Evolutionary conservation across 768 basidiomycete genomes (phyloP).

Genomic region (Epithele typhae): DNA sequence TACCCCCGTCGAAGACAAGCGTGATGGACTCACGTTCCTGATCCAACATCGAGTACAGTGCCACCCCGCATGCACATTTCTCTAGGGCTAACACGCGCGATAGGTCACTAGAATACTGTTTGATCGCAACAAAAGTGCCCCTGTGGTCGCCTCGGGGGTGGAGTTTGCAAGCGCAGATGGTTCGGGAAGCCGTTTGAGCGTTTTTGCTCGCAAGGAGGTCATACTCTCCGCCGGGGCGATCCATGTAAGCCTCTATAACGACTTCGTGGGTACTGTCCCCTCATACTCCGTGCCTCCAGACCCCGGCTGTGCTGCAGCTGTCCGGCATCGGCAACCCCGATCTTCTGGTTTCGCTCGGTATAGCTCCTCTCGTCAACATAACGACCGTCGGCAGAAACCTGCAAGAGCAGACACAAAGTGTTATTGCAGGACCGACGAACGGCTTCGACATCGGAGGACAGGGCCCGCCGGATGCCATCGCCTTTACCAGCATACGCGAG

Average conservation of each 20-base stretch:
- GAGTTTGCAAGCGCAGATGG: conserved; percentile 39
- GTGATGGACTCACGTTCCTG: conserved; percentile 48
- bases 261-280: not conserved
- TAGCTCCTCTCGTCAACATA: conserved; percentile 17
- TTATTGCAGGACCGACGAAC: too few relatives aligned
- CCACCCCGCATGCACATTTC: too few relatives aligned
- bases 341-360: conserved; percentile 15
- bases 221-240: conserved; percentile 54
- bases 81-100: too few relatives aligned
- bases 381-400: conserved; percentile 26
- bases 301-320: conserved; percentile 19
- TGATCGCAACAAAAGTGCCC: conserved; percentile 24
- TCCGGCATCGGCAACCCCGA: conserved; percentile 24
- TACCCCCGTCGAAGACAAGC: conserved; percentile 43
- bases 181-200: conserved; percentile 29
- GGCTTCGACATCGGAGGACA: too few relatives aligned
- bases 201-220: conserved; percentile 43
- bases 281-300: not conserved
- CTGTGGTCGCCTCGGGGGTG: conserved; percentile 43
- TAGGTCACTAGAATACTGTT: conserved; percentile 37
- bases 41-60: conserved; percentile 12
- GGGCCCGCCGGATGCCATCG: too few relatives aligned
- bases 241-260: conserved; percentile 2
- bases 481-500: too few relatives aligned
- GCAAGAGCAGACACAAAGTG: not conserved